Conservation (phyloP, 805 yeast genomes). For the Ogataea glucozyma region DNA sequence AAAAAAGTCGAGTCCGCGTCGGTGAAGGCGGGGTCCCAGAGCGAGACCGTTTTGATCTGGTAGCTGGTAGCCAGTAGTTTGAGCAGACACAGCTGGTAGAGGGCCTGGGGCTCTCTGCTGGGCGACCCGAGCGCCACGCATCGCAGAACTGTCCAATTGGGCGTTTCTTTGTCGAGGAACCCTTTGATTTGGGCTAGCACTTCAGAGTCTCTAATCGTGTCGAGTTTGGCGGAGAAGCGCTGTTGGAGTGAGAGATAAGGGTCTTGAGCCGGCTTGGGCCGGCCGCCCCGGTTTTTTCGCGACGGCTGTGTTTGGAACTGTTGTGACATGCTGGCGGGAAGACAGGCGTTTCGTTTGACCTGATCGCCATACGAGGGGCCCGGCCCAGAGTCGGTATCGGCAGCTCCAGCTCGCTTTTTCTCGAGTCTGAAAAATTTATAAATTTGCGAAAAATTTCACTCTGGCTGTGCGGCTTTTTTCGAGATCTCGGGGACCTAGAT, state of each 20-base stretch:
- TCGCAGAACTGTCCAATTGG: constrained; percentile 18
- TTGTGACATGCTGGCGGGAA: no score
- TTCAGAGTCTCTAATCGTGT: constrained; percentile 8
- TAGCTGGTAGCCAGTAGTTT: constrained; percentile 17
- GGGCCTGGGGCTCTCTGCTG: constrained; percentile 23
- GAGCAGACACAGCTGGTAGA: constrained; percentile 33
- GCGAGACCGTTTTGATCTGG: constrained; percentile 17
- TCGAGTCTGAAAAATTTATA: no score
- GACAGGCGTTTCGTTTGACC: not conserved
- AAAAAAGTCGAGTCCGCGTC: constrained; percentile 26
- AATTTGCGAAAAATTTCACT: no score
- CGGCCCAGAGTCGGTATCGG: no score
- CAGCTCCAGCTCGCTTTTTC: no score
- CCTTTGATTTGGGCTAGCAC: constrained; percentile 14
- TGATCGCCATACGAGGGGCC: no score
- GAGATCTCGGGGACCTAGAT: no score
- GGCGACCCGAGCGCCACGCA: constrained; percentile 37
- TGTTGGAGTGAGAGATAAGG: not conserved
- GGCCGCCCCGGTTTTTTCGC: not conserved
- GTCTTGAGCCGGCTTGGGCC: not conserved
- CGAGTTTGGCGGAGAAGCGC: constrained; percentile 5
- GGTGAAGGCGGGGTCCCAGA: constrained; percentile 37
- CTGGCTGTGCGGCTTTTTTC: constrained; percentile 3
- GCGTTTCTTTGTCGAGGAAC: constrained; percentile 10
- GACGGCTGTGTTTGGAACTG: not conserved